Evolutionary conservation across 495 filamentous ascomycete species (phyloP).

Genomic region (Aspergillus panamensis): DNA sequence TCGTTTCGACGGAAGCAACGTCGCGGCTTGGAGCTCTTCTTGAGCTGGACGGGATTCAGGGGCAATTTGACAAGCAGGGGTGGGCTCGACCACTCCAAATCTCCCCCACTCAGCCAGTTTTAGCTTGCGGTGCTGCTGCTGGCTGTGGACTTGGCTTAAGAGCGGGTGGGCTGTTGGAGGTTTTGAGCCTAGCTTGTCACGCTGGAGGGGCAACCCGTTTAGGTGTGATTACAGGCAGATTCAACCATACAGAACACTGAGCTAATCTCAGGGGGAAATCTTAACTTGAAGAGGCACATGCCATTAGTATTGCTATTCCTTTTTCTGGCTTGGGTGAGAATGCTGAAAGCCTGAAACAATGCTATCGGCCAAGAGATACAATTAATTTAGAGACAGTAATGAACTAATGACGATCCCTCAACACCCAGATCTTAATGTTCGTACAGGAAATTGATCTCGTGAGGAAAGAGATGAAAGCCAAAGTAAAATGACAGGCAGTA

Average conservation of each 20-base stretch:
- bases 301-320: background rate
- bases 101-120: conserved; percentile 16
- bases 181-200: background rate
- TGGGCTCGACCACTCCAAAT: conserved; percentile 17
- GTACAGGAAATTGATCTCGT: conserved; percentile 8
- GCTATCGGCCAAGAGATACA: background rate
- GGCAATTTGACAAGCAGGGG: conserved; percentile 15
- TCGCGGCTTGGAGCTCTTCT: conserved; percentile 2
- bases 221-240: background rate
- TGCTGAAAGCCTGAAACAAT: background rate
- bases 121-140: conserved; percentile 15
- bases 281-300: background rate
- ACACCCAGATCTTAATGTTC: conserved; percentile 13
- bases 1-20: background rate
- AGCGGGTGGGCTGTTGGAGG: conserved; percentile 3
- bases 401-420: background rate
- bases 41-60: conserved; percentile 20
- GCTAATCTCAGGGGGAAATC: background rate
- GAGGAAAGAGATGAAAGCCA: background rate
- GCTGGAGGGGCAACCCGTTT: conserved; percentile 8
- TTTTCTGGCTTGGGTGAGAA: background rate
- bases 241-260: background rate
- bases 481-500: too few relatives aligned
- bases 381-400: background rate
- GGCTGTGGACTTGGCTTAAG: conserved; percentile 8